Conservation (phyloP, 306 rosid species). For the Trifolium pratense region DNA sequence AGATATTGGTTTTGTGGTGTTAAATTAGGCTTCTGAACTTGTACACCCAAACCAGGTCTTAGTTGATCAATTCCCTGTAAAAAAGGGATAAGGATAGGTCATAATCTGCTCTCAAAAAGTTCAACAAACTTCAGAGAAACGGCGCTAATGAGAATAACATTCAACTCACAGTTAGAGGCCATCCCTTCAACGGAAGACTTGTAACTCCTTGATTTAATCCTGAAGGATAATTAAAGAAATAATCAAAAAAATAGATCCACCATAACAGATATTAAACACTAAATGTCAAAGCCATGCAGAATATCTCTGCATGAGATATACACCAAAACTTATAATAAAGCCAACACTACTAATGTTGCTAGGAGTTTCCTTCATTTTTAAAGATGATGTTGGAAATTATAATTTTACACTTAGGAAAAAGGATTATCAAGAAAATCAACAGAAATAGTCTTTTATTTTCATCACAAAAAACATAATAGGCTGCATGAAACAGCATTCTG, state of each 20-base stretch:
- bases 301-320: constrained; percentile 29
- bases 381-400: no score
- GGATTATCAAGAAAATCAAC: no score
- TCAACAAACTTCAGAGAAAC: constrained; percentile 27
- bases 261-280: constrained; percentile 8
- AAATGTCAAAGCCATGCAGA: constrained; percentile 25
- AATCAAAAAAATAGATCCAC: constrained; percentile 30
- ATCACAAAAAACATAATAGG: constrained; percentile 12
- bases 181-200: constrained; percentile 81
- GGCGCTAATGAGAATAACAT: constrained; percentile 21
- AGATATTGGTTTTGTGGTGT: constrained; percentile 63
- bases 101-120: constrained; percentile 34
- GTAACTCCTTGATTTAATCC: constrained; percentile 77
- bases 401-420: no score
- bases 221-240: constrained; percentile 44
- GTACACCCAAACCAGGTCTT: constrained; percentile 77
- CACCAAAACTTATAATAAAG: constrained; percentile 12
- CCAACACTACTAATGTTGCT: constrained; percentile 24
- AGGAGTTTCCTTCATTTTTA: no score
- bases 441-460: no score
- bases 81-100: constrained; percentile 24
- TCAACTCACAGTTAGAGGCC: constrained; percentile 92
- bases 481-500: neutral
- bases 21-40: constrained; percentile 80
- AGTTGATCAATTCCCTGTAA: constrained; percentile 86